These are phyloP conservation scores for Lolium multiflorum DNA, from an alignment of 176 grass and related monocot species.

Conservation along the genomic window DNA sequence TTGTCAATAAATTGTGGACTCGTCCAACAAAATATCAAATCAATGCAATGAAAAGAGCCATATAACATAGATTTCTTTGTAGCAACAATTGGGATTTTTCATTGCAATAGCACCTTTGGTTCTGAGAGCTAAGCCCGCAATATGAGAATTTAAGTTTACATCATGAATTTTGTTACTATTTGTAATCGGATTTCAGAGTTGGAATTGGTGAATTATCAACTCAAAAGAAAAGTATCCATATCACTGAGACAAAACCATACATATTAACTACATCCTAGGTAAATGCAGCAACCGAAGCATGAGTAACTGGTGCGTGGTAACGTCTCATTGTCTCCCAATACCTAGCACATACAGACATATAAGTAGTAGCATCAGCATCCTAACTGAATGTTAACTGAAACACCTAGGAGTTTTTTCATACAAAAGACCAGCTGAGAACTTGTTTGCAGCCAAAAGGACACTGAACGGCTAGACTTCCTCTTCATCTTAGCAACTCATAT, in stretches of 20 bases:
- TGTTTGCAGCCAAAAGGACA: background rate
- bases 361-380: background rate
- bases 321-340: background rate
- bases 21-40: no score
- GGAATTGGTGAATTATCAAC: no score
- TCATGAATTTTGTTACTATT: no score
- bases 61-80: no score
- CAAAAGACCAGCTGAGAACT: background rate
- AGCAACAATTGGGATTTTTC: no score
- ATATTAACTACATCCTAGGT: background rate
- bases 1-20: no score
- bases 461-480: background rate
- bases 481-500: background rate
- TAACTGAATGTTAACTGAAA: no score
- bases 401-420: background rate
- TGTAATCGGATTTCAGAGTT: no score
- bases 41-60: no score
- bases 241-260: background rate
- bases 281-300: background rate
- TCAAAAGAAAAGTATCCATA: background rate
- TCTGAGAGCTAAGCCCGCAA: no score
- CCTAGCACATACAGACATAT: background rate
- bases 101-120: no score
- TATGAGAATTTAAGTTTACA: no score
- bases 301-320: background rate